Percentiles rank a stretch among this genome's conserved stretches.
Conservation (phyloP, 2,329 filamentous ascomycete species). For the Metarhizium brunneum region DNA sequence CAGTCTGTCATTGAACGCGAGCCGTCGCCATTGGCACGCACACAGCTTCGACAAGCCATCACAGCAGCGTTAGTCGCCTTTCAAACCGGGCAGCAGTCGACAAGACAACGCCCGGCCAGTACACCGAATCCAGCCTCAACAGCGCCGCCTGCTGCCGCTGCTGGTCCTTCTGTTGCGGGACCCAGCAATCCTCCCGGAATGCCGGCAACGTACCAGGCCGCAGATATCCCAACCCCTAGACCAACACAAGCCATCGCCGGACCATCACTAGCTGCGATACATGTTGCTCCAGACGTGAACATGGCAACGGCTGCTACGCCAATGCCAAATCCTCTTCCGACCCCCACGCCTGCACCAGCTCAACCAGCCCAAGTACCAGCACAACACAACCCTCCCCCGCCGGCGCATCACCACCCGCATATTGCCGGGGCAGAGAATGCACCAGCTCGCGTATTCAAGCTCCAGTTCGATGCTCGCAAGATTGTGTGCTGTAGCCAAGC, state of each 20-base stretch:
- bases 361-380: slow-evolving; percentile 12
- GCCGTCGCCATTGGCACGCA: slow-evolving; percentile 35
- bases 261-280: neutral
- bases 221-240: neutral
- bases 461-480: slow-evolving; percentile 88
- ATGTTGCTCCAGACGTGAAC: neutral
- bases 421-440: slow-evolving; percentile 36
- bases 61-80: slow-evolving; percentile 34
- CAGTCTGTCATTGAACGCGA: slow-evolving; percentile 43
- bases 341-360: slow-evolving; percentile 6
- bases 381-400: neutral
- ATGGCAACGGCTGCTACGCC: neutral
- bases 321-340: neutral
- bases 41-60: slow-evolving; percentile 41
- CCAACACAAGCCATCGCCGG: neutral
- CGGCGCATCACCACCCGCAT: slow-evolving; percentile 31
- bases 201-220: neutral
- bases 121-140: neutral
- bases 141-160: neutral
- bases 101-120: slow-evolving; percentile 12
- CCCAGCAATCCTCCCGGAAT: neutral
- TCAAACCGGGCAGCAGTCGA: slow-evolving; percentile 37
- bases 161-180: neutral
- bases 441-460: slow-evolving; percentile 73
- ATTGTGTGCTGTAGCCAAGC: slow-evolving; percentile 95